phyloP scores from a whole-genome alignment of 208 protist genomes.

The Wallacemonas rigidus region DNA sequence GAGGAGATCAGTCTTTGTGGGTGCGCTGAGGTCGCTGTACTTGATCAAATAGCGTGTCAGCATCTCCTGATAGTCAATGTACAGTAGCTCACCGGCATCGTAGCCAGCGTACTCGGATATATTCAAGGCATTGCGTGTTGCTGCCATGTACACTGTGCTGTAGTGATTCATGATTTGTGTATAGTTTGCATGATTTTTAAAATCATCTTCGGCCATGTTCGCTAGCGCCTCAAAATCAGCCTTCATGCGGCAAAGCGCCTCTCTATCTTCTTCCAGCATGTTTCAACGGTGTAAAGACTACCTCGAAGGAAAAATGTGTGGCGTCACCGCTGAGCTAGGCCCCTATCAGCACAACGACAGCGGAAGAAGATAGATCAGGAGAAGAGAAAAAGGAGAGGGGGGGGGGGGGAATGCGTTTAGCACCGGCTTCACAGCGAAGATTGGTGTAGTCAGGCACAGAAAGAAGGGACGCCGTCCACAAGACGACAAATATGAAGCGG shows the following conservation, averaged over 20 bases:
- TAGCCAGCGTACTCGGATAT: slow-evolving; percentile 56
- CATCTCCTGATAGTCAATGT: slow-evolving; percentile 92
- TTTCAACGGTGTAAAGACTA: too few relatives aligned
- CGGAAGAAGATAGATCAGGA: too few relatives aligned
- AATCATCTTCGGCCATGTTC: slow-evolving; percentile 61
- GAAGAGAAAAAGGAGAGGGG: too few relatives aligned
- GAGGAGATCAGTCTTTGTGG: slow-evolving; percentile 66
- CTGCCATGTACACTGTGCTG: slow-evolving; percentile 80
- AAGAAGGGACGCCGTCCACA: too few relatives aligned
- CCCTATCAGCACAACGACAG: too few relatives aligned
- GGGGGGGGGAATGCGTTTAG: too few relatives aligned
- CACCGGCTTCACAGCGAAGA: too few relatives aligned
- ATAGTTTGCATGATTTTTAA: slow-evolving; percentile 58
- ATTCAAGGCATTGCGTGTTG: slow-evolving; percentile 66
- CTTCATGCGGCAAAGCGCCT: slow-evolving; percentile 83
- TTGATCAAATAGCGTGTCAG: slow-evolving; percentile 81
- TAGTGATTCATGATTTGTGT: slow-evolving; percentile 84
- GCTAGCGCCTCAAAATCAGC: slow-evolving; percentile 85
- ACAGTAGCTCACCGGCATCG: slow-evolving; percentile 74
- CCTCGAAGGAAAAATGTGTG: too few relatives aligned
- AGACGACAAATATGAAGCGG: too few relatives aligned
- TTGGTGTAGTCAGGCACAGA: too few relatives aligned
- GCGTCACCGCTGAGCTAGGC: too few relatives aligned
- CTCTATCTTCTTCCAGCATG: slow-evolving; percentile 83
- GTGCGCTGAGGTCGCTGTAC: slow-evolving; percentile 45